A percentile compares a stretch with the other conserved stretches of the same genome.
Conservation (phyloP, 1,284 basidiomycete species). For the Somion occarium region DNA sequence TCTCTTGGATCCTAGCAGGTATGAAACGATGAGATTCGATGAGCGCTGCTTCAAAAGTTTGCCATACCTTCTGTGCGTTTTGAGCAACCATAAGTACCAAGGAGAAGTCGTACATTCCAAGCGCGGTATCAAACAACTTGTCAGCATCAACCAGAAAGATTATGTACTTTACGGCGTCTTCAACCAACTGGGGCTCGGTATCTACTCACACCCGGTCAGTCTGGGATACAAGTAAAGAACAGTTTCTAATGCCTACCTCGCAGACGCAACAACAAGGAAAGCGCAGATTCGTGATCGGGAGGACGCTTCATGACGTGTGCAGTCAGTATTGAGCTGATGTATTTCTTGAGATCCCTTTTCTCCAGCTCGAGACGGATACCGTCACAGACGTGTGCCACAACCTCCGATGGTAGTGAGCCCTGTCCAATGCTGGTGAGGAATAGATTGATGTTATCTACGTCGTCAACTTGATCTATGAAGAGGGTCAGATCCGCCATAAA, state of each 20-base stretch:
- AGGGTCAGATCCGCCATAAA: conserved; percentile 62
- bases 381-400: conserved; percentile 76
- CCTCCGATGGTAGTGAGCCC: conserved; percentile 47
- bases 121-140: conserved; percentile 86
- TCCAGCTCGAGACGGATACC: conserved; percentile 74
- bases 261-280: conserved; percentile 74
- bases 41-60: too few species aligned
- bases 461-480: conserved; percentile 84
- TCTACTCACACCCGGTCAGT: conserved; percentile 39
- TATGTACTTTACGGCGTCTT: conserved; percentile 97
- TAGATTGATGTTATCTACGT: conserved; percentile 91
- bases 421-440: conserved; percentile 85
- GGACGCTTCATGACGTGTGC: conserved; percentile 91
- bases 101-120: conserved; percentile 99
- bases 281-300: conserved; percentile 85
- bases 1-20: conserved; percentile 85
- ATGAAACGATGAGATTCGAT: conserved; percentile 2
- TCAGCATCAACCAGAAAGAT: conserved; percentile 97
- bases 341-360: conserved; percentile 67
- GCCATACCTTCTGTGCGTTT: conserved; percentile 89
- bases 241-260: conserved; percentile 46
- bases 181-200: conserved; percentile 71
- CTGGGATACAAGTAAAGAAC: neutral
- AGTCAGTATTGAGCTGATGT: conserved; percentile 89
- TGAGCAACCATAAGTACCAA: conserved; percentile 96